Base-by-base conservation (phyloP, 805 yeast genomes). In the Wickerhamiella sergipiensis region DNA sequence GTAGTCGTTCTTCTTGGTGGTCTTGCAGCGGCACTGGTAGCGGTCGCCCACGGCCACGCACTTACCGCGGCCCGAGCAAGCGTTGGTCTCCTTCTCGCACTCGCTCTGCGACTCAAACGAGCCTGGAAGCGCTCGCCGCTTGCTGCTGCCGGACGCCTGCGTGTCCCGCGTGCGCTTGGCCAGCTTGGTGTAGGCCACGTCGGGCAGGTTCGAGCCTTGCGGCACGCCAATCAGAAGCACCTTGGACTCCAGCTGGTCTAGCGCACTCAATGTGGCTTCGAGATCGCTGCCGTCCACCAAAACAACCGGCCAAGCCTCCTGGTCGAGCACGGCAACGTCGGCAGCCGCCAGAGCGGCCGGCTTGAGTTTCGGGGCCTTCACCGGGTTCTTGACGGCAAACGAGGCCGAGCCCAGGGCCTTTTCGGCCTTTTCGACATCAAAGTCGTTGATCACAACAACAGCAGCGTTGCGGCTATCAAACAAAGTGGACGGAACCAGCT, bases 11-110 rank as follows among this genome's bases (percentile, higher is more conserved):
- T 56, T 59, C 39, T 55, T 50, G 50, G 67, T 62, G 21, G 58
- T 55, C 48, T 48, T 50, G 59, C 74, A 70, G 38, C 58, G 59
- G 61, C 74, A 70, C 26, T 57, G 54, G 53, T 51, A 69, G 47
- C 46, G 49, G 43, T 58, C 60, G 48, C 63, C 59, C 29, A 55
- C 44, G 52, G 57, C 56, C 31, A 59, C 61, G 57, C 73, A 69
- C 42, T 55, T 12, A n/a, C 73, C 73, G 49, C 60, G 70, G 49
- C 67, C 67, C 13, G 68, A 57, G 59, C 73, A 69, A 56, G 45
- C 49, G 56, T 61, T 55, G 26, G 73, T 69, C 38, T 48, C 42
- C 45, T 55, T 50, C 26, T 55, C 59, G 54, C 73, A 69, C 50
- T 58, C 59, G 21, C 63, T 65, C 50, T 60, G 57, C 40, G 67